Conservation (phyloP, 75 land plant genomes). For the Gnetum montanum region DNA sequence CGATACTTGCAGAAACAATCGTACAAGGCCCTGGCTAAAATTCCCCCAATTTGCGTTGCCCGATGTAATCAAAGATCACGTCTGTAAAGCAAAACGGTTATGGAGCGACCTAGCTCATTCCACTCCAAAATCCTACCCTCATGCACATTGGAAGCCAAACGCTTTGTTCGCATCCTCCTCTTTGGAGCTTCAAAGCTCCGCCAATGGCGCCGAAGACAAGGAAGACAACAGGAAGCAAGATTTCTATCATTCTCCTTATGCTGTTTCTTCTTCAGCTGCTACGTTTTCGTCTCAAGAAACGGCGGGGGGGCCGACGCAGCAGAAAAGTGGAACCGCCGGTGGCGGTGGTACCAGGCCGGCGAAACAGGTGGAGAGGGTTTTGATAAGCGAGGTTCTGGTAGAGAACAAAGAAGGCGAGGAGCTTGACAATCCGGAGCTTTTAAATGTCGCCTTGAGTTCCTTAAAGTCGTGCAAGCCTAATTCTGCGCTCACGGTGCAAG, state of each 20-base stretch:
- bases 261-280: not conserved
- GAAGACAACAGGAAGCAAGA: not conserved
- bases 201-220: not conserved
- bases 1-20: too few species aligned
- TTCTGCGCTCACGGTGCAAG: constrained; percentile 76
- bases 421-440: constrained; percentile 75
- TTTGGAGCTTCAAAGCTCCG: not conserved
- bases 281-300: not conserved
- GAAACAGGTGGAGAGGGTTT: constrained; percentile 72
- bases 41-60: too few species aligned
- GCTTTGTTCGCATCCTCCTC: too few species aligned
- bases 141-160: too few species aligned
- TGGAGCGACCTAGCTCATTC: too few species aligned
- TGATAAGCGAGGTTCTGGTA: constrained; percentile 92
- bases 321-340: constrained; percentile 8
- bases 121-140: too few species aligned
- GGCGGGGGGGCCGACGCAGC: constrained; percentile 1
- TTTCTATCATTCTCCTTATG: not conserved
- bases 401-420: constrained; percentile 92
- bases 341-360: constrained; percentile 4
- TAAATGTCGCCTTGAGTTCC: constrained; percentile 41
- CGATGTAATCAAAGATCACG: too few species aligned
- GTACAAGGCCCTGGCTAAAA: too few species aligned
- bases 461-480: constrained; percentile 70
- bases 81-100: too few species aligned